phyloP scores from a whole-genome alignment of 148 eudicot species.

The Spergularia marina region DNA sequence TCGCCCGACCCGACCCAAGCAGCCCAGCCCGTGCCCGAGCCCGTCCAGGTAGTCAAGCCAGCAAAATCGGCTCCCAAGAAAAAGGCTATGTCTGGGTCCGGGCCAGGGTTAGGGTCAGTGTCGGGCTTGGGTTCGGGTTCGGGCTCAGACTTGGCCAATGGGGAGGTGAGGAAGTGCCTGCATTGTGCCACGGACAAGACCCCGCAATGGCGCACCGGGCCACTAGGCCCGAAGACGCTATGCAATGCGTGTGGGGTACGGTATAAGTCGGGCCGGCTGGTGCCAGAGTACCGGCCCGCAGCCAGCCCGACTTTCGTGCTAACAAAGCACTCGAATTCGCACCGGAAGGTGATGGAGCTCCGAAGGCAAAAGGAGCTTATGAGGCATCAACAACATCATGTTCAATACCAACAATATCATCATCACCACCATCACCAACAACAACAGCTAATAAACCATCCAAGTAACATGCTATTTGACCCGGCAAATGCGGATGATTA shows the following conservation, averaged over 20 bases:
- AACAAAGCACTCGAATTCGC: slow-evolving; percentile 84
- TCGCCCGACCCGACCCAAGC: slow-evolving; percentile 2
- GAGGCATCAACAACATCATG: slow-evolving; percentile 27
- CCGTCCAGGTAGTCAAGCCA: slow-evolving; percentile 14
- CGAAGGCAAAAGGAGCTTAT: slow-evolving; percentile 75
- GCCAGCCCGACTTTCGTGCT: slow-evolving; percentile 77
- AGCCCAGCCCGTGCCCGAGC: slow-evolving; percentile 21
- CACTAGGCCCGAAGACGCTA: slow-evolving; percentile 82
- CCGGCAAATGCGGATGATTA: slow-evolving; percentile 58
- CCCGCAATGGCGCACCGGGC: slow-evolving; percentile 98
- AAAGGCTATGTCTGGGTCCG: slow-evolving; percentile 27
- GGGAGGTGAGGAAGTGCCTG: slow-evolving; percentile 61
- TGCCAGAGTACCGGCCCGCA: slow-evolving; percentile 91
- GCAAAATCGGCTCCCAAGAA: slow-evolving; percentile 37
- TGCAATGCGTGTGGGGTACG: slow-evolving; percentile 95
- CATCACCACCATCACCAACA: slow-evolving; percentile 35
- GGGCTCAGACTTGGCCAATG: slow-evolving; percentile 17
- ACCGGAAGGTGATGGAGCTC: slow-evolving; percentile 77
- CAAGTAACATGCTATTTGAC: slow-evolving; percentile 41
- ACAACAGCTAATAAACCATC: slow-evolving; percentile 27
- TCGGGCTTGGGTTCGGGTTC: neutral
- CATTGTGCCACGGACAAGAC: slow-evolving; percentile 87
- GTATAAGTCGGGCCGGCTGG: slow-evolving; percentile 78
- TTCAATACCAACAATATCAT: slow-evolving; percentile 38
- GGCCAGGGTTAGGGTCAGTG: neutral